Base-by-base conservation (phyloP, 1,139 yeast species). In the Zygosaccharomyces sapae region DNA sequence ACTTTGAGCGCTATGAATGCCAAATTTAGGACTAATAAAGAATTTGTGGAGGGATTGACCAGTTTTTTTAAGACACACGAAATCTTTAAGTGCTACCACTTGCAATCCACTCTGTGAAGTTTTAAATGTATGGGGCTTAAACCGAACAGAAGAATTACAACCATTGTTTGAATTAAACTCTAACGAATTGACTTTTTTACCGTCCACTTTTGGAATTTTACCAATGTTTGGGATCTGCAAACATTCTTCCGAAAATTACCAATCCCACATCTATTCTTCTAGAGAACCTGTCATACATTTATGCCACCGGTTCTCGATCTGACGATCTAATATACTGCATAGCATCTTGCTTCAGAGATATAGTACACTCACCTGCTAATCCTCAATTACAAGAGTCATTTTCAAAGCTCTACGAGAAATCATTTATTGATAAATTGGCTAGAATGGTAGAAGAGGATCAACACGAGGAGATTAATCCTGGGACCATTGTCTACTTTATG, bases 401-500 rank as follows among this genome's bases (percentile, higher is more conserved):
- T 30, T 10, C 38, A 19, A 40, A 46, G 29, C 35, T 49, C 12
- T 49, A 49, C 30, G 49, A 43, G n/a, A 46, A 38, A 33, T 36
- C 39, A 5, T 49, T 49, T 29, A 41, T 49, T 22, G 52, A 49
- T 27, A 20, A 39, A 13, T 18, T 49, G 22, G 47, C 49, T 7
- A 31, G 35, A 13, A 45, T 44, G 37, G 44, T 47, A 7, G 48
- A 43, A 20, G 35, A 43, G 5, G 42, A 33, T 12, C 24, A 34
- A n/a, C 22, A 24, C 16, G 13, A 41, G 4, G 49, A 43, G 4
- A 25, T 43, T 6, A 35, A 25, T 38, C 65, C 12, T 25, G 59
- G 24, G 48, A 57, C 33, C 48, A 56, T 46, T 8, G 31, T 48
- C 9, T 43, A 49, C 1, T 55, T 65, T 9, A 61, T 66, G 29